Evolutionary conservation across 1,284 basidiomycete species (phyloP).

Genomic region (Thecaphora thlaspeos): DNA sequence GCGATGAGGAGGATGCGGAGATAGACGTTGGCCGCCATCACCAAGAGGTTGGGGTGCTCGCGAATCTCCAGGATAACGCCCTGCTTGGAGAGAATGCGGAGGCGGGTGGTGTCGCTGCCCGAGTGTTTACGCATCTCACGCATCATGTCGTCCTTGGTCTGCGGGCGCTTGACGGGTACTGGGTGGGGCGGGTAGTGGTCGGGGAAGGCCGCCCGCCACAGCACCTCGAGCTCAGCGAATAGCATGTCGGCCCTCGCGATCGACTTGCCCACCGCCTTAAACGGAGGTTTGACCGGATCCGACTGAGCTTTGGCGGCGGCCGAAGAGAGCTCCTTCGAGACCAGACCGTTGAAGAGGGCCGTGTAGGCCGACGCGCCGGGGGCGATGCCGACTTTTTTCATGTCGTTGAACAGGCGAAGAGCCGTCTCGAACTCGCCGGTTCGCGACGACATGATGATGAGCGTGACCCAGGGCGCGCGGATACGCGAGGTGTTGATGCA

Average conservation of each 20-base stretch:
- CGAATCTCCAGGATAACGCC: conserved; percentile 17
- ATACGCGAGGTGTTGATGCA: conserved; percentile 27
- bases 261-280: conserved; percentile 3
- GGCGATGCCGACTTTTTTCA: conserved; percentile 38
- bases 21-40: conserved; percentile 15
- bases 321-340: background rate
- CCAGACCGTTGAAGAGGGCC: conserved; percentile 12
- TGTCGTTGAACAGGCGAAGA: conserved; percentile 19
- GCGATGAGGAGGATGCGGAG: conserved; percentile 3
- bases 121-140: background rate
- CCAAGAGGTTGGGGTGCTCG: conserved; percentile 13
- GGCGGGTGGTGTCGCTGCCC: conserved; percentile 15
- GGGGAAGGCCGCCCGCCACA: conserved; percentile 27
- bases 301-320: background rate
- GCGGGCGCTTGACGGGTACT: conserved; percentile 2
- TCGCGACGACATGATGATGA: conserved; percentile 14
- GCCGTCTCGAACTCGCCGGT: conserved; percentile 9
- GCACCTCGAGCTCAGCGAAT: conserved; percentile 16
- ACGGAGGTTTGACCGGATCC: background rate
- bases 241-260: conserved; percentile 6
- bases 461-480: conserved; percentile 21
- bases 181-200: conserved; percentile 10
- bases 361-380: conserved; percentile 15
- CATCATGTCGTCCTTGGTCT: background rate
- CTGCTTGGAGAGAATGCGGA: conserved; percentile 27